Evolutionary conservation across 345 rosid species (phyloP).

Genomic region (Aurinia saxatilis): DNA sequence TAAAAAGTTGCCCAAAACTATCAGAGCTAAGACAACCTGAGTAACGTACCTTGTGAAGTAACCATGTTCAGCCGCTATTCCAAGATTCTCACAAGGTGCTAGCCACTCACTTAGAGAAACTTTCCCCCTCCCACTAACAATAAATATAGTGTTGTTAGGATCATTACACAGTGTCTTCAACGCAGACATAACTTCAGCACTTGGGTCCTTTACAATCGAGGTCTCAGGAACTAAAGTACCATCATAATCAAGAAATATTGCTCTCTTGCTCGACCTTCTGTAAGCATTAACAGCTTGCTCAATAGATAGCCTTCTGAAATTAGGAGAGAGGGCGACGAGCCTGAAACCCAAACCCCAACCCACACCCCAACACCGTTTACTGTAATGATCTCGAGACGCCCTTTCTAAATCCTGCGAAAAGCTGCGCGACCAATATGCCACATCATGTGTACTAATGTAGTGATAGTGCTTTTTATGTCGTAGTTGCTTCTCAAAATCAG

Average conservation of each 20-base stretch:
- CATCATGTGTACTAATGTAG: slow-evolving; percentile 51
- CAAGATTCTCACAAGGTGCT: slow-evolving; percentile 37
- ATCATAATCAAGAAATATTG: slow-evolving; percentile 41
- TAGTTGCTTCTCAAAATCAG: slow-evolving; percentile 36
- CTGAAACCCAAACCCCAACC: slow-evolving; percentile 41
- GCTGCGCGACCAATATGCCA: slow-evolving; percentile 53
- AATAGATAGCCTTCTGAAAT: slow-evolving; percentile 33
- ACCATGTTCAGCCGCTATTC: slow-evolving; percentile 51
- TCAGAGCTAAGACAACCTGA: neutral
- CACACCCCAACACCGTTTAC: slow-evolving; percentile 39
- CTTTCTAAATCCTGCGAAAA: slow-evolving; percentile 40
- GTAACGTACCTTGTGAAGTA: slow-evolving; percentile 36
- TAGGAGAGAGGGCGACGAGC: slow-evolving; percentile 39
- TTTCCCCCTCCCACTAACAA: slow-evolving; percentile 44
- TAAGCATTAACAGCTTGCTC: slow-evolving; percentile 31
- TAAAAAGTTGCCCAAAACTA: neutral
- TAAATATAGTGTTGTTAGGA: slow-evolving; percentile 35
- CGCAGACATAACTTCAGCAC: slow-evolving; percentile 29
- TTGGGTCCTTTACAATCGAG: slow-evolving; percentile 29
- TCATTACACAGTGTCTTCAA: slow-evolving; percentile 34
- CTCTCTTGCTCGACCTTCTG: slow-evolving; percentile 32
- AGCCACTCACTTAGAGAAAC: slow-evolving; percentile 37
- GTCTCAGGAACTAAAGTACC: slow-evolving; percentile 35
- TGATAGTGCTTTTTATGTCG: slow-evolving; percentile 40
- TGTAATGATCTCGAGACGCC: slow-evolving; percentile 40